These are phyloP conservation scores for Podospora pseudopauciseta DNA, from an alignment of 495 filamentous ascomycete genomes.

Conservation along the genomic window DNA sequence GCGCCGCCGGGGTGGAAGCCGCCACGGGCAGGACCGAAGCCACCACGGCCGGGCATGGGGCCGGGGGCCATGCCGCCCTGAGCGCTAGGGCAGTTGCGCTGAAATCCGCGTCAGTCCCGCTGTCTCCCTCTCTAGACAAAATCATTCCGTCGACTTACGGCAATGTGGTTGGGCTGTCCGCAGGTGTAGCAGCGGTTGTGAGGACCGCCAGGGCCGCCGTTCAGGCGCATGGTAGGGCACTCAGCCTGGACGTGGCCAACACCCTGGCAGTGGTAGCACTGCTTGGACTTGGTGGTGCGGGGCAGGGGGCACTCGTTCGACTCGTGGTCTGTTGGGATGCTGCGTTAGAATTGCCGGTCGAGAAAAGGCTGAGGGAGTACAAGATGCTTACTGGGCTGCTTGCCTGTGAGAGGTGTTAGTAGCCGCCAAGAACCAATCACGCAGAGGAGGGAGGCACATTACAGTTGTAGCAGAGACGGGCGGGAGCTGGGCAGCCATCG, in stretches of 20 bases:
- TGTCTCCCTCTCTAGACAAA: neutral
- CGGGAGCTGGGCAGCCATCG: constrained; percentile 93
- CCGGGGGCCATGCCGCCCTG: constrained; percentile 60
- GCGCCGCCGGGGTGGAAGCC: constrained; percentile 60
- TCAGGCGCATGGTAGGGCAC: constrained; percentile 93
- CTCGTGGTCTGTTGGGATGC: constrained; percentile 75
- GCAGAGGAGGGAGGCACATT: constrained; percentile 19
- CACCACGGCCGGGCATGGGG: constrained; percentile 55
- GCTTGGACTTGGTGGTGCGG: constrained; percentile 95
- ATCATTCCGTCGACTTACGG: constrained; percentile 31
- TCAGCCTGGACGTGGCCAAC: constrained; percentile 98
- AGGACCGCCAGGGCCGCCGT: constrained; percentile 61
- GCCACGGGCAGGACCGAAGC: constrained; percentile 51
- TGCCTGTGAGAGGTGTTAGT: constrained; percentile 52
- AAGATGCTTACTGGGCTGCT: constrained; percentile 69
- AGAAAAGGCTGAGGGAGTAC: constrained; percentile 17
- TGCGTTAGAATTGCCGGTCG: constrained; percentile 19
- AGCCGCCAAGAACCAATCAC: neutral
- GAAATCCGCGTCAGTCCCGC: constrained; percentile 16
- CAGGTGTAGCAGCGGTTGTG: constrained; percentile 91
- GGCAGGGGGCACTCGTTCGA: constrained; percentile 95
- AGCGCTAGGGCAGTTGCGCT: constrained; percentile 79
- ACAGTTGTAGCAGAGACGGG: constrained; percentile 99
- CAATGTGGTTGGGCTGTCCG: constrained; percentile 86
- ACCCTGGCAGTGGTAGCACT: constrained; percentile 99